phyloP scores from a whole-genome alignment of 2,329 filamentous ascomycete species.

The Huntiella bhutanensis region DNA sequence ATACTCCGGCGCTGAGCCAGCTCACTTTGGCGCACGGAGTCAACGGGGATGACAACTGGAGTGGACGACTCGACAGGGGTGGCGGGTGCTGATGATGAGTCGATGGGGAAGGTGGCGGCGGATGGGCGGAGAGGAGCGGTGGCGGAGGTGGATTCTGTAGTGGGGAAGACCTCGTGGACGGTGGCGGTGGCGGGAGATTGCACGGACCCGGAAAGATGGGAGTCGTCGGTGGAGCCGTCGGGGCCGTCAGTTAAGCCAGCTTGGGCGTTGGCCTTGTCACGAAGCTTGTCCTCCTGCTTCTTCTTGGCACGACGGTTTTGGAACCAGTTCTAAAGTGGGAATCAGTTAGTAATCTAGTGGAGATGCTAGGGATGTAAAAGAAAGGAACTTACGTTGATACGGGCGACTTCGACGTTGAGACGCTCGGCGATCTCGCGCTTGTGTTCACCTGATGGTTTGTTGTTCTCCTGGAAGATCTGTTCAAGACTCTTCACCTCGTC shows the following conservation, averaged over 20 bases:
- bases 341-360: not conserved
- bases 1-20: not conserved
- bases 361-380: not conserved
- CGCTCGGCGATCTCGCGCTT: slow-evolving; percentile 42
- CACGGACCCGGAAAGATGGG: not conserved
- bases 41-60: not conserved
- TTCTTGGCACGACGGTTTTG: slow-evolving; percentile 46
- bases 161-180: slow-evolving; percentile 19
- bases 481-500: slow-evolving; percentile 41
- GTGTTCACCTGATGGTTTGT: slow-evolving; percentile 41
- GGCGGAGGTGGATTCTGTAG: slow-evolving; percentile 11
- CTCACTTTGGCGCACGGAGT: not conserved
- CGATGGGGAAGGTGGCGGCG: slow-evolving; percentile 17
- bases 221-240: slow-evolving; percentile 14
- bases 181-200: not conserved
- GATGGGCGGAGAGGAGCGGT: slow-evolving; percentile 21
- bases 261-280: slow-evolving; percentile 33
- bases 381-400: slow-evolving; percentile 36
- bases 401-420: slow-evolving; percentile 42
- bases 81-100: not conserved
- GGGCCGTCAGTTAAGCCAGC: slow-evolving; percentile 18
- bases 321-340: slow-evolving; percentile 40
- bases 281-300: slow-evolving; percentile 47
- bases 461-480: slow-evolving; percentile 42
- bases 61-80: not conserved